Base-by-base conservation (phyloP, 331 rosid species). In the Acacia pycnantha region DNA sequence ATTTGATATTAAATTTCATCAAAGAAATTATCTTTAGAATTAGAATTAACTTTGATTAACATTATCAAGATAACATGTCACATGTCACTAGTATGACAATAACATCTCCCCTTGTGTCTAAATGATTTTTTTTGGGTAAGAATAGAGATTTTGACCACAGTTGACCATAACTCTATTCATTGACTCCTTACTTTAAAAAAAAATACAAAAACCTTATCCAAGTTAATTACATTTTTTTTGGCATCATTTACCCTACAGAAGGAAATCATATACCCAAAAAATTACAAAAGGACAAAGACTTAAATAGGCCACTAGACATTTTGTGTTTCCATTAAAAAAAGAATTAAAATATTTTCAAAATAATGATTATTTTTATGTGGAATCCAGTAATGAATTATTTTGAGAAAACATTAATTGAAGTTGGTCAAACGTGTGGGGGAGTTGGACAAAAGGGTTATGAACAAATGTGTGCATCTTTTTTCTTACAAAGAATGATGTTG, bases 401-500 rank as follows among this genome's bases (percentile, higher is more conserved):
- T 59, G 33, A 59, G 40, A 70, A 72, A 40, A 14, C 71, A 72
- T 74, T 43, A 43, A 43, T 43, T 29, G 44, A 64, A 64, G 44
- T 81, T 81, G 88, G 91, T 90, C 94, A 90, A 88, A 86, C 44
- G 48, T 46, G 84, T 83, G 84, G 88, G 53, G 44, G 82, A 76
- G 69, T 82, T 86, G 85, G 88, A 86, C 80, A 86, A 78, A 86
- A 81, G 87, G 85, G 85, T 79, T 82, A 80, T 76, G 78, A 21
- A 88, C 22, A 43, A 48, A 68, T 64, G 67, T 70, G 77, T 81
- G 27, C 54, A 58, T 47, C 71, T 74, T 81, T 59, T 86, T 90
- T 83, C 91, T 83, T 35, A 33, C 64, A 71, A 84, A 78, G 82
- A 88, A 90, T 88, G 88, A 90, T 90, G 89, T 77, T 90, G 94